phyloP scores from a whole-genome alignment of 1,139 yeast genomes.

The Zygoascus sp. region DNA sequence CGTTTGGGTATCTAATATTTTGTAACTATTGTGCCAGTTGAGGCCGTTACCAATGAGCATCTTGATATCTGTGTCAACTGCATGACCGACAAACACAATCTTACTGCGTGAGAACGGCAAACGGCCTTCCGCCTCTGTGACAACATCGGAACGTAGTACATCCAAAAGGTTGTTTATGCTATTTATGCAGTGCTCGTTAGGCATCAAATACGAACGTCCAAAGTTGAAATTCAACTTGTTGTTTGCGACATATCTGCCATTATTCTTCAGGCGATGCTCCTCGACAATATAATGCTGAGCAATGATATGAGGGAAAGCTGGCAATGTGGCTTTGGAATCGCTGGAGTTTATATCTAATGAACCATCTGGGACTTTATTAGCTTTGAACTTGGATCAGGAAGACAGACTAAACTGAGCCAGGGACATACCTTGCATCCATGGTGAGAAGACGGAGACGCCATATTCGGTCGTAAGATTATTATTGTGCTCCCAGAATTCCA shows the following conservation, averaged over 20 bases:
- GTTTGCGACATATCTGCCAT: conserved; percentile 61
- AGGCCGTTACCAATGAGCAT: conserved; percentile 51
- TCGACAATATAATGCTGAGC: conserved; percentile 54
- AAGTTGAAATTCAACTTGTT: conserved; percentile 46
- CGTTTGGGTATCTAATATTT: conserved; percentile 49
- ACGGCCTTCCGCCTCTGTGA: too few species aligned
- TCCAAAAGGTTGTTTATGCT: background rate
- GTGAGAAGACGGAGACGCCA: conserved; percentile 66
- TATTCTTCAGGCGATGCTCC: conserved; percentile 46
- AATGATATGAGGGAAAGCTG: conserved; percentile 27
- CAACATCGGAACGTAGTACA: too few species aligned
- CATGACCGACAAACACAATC: conserved; percentile 63
- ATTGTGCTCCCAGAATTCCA: conserved; percentile 60
- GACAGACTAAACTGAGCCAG: background rate
- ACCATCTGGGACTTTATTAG: background rate
- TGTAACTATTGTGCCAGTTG: conserved; percentile 38
- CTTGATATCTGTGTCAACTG: conserved; percentile 54
- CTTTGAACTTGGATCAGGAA: too few species aligned
- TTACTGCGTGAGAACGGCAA: conserved; percentile 12
- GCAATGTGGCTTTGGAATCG: background rate
- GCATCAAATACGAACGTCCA: background rate
- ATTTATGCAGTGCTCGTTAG: background rate
- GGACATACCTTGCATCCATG: conserved; percentile 28
- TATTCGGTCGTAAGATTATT: conserved; percentile 53
- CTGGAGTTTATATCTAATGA: background rate